These are phyloP conservation scores for Vigna nakashimae DNA, from an alignment of 306 rosid species.

Conservation along the genomic window DNA sequence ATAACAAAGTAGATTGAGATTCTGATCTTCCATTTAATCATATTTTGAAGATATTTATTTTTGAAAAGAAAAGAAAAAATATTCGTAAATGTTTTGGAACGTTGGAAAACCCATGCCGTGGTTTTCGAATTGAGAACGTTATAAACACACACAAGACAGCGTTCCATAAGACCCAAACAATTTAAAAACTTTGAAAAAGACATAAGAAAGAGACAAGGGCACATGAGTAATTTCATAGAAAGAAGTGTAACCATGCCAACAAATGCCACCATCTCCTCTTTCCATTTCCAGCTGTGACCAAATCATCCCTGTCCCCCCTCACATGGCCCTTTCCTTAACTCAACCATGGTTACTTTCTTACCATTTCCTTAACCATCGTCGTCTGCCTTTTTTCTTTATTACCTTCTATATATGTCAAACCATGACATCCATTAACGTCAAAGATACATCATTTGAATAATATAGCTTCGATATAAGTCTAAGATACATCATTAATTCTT, in stretches of 20 bases:
- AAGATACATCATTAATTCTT: no score
- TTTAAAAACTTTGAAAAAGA: constrained; percentile 29
- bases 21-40: no score
- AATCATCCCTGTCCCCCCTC: constrained; percentile 48
- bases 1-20: no score
- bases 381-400: no score
- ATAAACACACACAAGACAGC: constrained; percentile 32
- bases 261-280: constrained; percentile 45
- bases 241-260: constrained; percentile 36
- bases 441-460: no score
- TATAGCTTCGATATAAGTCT: no score
- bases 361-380: constrained; percentile 41
- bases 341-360: constrained; percentile 54
- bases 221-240: not conserved
- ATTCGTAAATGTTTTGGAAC: not conserved
- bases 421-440: no score
- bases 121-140: constrained; percentile 36
- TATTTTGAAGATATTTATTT: no score
- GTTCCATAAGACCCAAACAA: not conserved
- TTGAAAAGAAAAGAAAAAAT: no score
- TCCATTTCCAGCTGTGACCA: constrained; percentile 78
- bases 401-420: no score
- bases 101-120: constrained; percentile 3
- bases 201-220: constrained; percentile 34
- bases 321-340: constrained; percentile 43